These are phyloP conservation scores for Sugiyamaella pinicola DNA, from an alignment of 1,139 yeast species.

Conservation along the genomic window DNA sequence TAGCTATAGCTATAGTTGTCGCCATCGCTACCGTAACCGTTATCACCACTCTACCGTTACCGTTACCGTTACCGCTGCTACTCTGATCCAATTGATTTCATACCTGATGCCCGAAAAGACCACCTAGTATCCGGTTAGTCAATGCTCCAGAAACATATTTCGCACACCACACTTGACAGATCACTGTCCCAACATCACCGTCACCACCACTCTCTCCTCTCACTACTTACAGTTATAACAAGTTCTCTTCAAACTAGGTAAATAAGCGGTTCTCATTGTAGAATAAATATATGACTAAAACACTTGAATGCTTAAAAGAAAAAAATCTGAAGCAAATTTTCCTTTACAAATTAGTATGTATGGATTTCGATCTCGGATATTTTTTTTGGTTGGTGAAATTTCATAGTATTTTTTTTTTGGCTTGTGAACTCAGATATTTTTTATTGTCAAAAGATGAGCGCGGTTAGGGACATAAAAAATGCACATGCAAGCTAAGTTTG, in stretches of 20 bases:
- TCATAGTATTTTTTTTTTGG: background rate
- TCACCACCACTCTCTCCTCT: background rate
- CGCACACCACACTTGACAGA: background rate
- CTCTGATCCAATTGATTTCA: too few species aligned
- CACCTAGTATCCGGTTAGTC: slow-evolving; percentile 34
- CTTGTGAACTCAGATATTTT: background rate
- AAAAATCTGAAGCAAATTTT: background rate
- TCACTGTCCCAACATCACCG: too few species aligned
- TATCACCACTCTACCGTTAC: background rate
- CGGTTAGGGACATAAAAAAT: slow-evolving; percentile 9
- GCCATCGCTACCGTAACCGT: background rate
- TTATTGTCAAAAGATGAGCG: slow-evolving; percentile 3
- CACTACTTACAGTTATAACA: slow-evolving; percentile 37
- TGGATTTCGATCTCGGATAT: background rate
- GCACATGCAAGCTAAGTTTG: slow-evolving; percentile 11
- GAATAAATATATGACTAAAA: background rate
- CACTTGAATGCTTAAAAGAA: background rate
- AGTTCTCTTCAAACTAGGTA: slow-evolving; percentile 35
- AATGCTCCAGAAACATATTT: slow-evolving; percentile 3
- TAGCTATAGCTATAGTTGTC: too few species aligned
- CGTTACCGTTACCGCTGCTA: too few species aligned
- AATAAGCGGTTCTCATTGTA: slow-evolving; percentile 15
- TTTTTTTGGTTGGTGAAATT: slow-evolving; percentile 6
- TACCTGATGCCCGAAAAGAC: slow-evolving; percentile 42
- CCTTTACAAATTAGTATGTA: too few species aligned